phyloP scores from a whole-genome alignment of 208 protist genomes.

The Novymonas esmeraldas region DNA sequence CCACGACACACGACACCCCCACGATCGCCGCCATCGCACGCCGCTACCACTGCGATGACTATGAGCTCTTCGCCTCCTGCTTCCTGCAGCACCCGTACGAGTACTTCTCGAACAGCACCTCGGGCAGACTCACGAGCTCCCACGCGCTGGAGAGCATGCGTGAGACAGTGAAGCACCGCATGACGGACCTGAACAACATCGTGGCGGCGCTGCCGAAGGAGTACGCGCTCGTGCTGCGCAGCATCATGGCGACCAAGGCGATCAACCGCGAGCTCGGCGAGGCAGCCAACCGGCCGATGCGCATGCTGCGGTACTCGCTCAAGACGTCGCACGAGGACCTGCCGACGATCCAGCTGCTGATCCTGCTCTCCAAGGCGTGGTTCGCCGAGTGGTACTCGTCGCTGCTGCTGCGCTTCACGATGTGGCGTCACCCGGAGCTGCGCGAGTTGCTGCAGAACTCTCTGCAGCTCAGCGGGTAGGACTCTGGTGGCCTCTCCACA shows the following conservation, averaged over 20 bases:
- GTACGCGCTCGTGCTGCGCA: slow-evolving; percentile 89
- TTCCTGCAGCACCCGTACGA: slow-evolving; percentile 89
- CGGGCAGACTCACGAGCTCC: slow-evolving; percentile 36
- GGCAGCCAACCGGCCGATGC: slow-evolving; percentile 71
- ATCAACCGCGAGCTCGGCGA: slow-evolving; percentile 85
- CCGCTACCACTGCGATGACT: slow-evolving; percentile 72
- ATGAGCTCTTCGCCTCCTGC: slow-evolving; percentile 82
- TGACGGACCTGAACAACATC: slow-evolving; percentile 83
- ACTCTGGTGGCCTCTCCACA: too few relatives aligned
- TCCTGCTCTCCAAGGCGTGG: slow-evolving; percentile 59
- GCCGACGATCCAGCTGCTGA: slow-evolving; percentile 36
- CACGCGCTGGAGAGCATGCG: slow-evolving; percentile 69
- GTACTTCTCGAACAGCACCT: slow-evolving; percentile 38
- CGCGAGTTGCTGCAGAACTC: slow-evolving; percentile 45
- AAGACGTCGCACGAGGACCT: slow-evolving; percentile 44
- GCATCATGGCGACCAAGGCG: slow-evolving; percentile 86
- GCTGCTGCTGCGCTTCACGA: slow-evolving; percentile 52
- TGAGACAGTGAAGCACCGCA: slow-evolving; percentile 63
- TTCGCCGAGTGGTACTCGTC: slow-evolving; percentile 54
- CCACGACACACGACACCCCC: slow-evolving; percentile 70
- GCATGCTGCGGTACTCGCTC: slow-evolving; percentile 83
- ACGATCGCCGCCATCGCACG: slow-evolving; percentile 46
- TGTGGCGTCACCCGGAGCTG: slow-evolving; percentile 69
- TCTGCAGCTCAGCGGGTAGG: slow-evolving; percentile 54
- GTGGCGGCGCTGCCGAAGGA: slow-evolving; percentile 78